phyloP scores from a whole-genome alignment of 2,329 filamentous ascomycete species.

The Fusarium chaquense region DNA sequence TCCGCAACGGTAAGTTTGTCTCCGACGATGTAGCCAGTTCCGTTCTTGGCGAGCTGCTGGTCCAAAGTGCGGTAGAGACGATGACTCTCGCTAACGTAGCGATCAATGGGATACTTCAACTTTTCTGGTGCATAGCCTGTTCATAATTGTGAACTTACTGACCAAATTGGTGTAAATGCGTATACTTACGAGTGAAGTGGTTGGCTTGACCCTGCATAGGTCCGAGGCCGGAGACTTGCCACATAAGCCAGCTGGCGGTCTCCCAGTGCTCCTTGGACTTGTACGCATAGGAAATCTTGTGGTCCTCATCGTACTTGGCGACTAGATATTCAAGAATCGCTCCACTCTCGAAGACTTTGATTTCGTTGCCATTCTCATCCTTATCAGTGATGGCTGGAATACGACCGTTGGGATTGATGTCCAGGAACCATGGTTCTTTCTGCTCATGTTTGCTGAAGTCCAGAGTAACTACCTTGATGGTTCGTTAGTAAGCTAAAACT shows the following conservation, averaged over 20 bases:
- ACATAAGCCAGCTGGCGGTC: constrained; percentile 79
- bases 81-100: constrained; percentile 86
- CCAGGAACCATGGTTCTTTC: constrained; percentile 86
- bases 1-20: constrained; percentile 80
- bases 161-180: constrained; percentile 24
- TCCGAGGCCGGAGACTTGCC: constrained; percentile 82
- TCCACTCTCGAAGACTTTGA: constrained; percentile 84
- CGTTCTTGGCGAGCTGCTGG: constrained; percentile 74
- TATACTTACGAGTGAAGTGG: constrained; percentile 74
- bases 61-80: constrained; percentile 76
- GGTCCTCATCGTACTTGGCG: constrained; percentile 80
- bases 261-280: constrained; percentile 82
- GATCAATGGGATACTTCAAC: constrained; percentile 55
- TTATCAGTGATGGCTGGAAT: constrained; percentile 88
- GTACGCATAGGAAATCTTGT: constrained; percentile 83
- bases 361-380: constrained; percentile 76
- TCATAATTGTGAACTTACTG: not conserved
- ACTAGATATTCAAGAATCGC: constrained; percentile 87
- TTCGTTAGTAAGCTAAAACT: constrained; percentile 51
- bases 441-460: constrained; percentile 68
- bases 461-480: constrained; percentile 70
- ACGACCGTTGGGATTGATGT: constrained; percentile 92
- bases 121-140: not conserved
- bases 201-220: constrained; percentile 87
- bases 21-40: constrained; percentile 71